Conservation (phyloP, 164 flowering plant species). For the Dillenia turbinata region DNA sequence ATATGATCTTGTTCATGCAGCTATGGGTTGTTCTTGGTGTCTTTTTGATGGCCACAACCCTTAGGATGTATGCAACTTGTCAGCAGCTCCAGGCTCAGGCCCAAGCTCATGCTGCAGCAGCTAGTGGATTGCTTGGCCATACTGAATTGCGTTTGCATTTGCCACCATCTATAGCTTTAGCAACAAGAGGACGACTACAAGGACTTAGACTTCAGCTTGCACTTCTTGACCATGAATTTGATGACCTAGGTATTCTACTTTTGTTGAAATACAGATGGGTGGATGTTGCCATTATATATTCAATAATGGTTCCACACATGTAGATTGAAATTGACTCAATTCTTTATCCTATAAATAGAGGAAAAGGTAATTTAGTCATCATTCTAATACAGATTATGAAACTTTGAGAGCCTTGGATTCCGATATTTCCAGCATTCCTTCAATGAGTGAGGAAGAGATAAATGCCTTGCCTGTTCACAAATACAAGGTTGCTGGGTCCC, state of each 20-base stretch:
- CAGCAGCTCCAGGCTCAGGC: slow-evolving; percentile 98
- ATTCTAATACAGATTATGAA: slow-evolving; percentile 70
- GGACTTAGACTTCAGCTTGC: slow-evolving; percentile 98
- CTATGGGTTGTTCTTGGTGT: slow-evolving; percentile 91
- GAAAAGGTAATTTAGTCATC: background rate
- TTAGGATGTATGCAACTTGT: slow-evolving; percentile 96
- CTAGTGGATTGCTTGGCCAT: slow-evolving; percentile 82
- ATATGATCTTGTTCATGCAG: slow-evolving; percentile 31
- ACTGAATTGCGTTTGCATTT: slow-evolving; percentile 81
- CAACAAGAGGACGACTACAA: slow-evolving; percentile 86
- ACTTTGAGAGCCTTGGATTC: slow-evolving; percentile 70
- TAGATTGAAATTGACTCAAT: too few species aligned
- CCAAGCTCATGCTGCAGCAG: slow-evolving; percentile 82
- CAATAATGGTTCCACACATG: too few species aligned
- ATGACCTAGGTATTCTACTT: slow-evolving; percentile 69
- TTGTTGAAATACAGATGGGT: background rate
- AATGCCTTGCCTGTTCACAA: slow-evolving; percentile 92
- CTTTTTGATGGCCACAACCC: slow-evolving; percentile 83
- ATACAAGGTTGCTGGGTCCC: slow-evolving; percentile 52
- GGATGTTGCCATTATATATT: too few species aligned
- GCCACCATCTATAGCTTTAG: slow-evolving; percentile 92
- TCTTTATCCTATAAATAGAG: too few species aligned
- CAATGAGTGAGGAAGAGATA: slow-evolving; percentile 98
- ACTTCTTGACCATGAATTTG: slow-evolving; percentile 97
- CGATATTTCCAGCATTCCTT: slow-evolving; percentile 41